Conservation (phyloP, 345 rosid species). For the Raphanus sativus region DNA sequence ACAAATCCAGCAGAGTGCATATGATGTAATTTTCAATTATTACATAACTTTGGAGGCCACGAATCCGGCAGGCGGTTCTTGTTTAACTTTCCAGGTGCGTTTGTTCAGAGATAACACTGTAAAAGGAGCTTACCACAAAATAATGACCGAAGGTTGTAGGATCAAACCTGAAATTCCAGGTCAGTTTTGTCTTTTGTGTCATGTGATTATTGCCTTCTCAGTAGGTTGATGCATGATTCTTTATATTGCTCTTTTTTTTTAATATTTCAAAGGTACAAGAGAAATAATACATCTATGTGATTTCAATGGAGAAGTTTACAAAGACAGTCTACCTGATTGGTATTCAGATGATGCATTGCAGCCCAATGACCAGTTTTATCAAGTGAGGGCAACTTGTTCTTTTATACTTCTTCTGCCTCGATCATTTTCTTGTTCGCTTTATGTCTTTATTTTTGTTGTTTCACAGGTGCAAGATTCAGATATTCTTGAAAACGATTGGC, state of each 20-base stretch:
- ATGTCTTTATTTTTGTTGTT: not conserved
- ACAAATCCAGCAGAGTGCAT: too few species aligned
- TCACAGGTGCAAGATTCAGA: not conserved
- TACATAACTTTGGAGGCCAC: not conserved
- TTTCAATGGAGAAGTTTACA: not conserved
- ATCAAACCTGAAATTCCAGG: not conserved
- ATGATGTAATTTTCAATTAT: too few species aligned
- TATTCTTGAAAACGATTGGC: not conserved
- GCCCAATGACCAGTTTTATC: not conserved
- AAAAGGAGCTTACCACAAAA: not conserved
- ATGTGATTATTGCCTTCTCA: not conserved
- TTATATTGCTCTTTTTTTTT: too few species aligned
- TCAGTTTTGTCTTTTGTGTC: not conserved
- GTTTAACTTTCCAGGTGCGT: not conserved
- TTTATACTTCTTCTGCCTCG: not conserved
- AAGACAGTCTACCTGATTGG: not conserved
- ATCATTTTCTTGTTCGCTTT: not conserved
- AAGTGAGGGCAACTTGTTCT: not conserved
- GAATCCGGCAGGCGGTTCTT: not conserved
- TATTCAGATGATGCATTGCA: not conserved
- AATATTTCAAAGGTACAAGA: not conserved
- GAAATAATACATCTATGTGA: not conserved
- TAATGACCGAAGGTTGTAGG: not conserved
- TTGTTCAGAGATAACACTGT: not conserved
- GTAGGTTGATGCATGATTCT: not conserved